Evolutionary conservation across 2,329 filamentous ascomycete genomes (phyloP).

Genomic region (Elsinoe australis): DNA sequence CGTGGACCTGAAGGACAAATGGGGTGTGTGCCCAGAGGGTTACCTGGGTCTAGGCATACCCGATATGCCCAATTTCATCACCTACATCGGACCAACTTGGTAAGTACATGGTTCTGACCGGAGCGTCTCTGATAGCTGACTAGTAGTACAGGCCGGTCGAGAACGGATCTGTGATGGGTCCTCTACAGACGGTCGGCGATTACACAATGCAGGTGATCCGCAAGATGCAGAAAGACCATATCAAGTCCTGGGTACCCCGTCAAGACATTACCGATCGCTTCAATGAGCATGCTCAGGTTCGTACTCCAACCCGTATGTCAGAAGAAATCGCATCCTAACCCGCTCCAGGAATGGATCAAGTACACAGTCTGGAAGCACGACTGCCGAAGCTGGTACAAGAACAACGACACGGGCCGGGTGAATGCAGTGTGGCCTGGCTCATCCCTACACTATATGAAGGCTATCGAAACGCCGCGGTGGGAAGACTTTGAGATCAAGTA

Average conservation of each 20-base stretch:
- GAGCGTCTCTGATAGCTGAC: neutral
- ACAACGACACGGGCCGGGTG: slow-evolving; percentile 41
- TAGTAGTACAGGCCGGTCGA: slow-evolving; percentile 35
- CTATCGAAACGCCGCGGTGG: slow-evolving; percentile 35
- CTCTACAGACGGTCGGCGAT: slow-evolving; percentile 33
- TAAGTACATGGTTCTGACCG: slow-evolving; percentile 18
- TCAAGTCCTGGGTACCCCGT: slow-evolving; percentile 35
- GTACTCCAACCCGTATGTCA: too few species aligned
- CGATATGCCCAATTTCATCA: slow-evolving; percentile 39
- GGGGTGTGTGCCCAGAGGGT: slow-evolving; percentile 34
- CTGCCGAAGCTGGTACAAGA: slow-evolving; percentile 42
- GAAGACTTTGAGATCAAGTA: slow-evolving; percentile 40
- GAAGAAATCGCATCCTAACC: too few species aligned
- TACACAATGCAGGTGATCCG: slow-evolving; percentile 39
- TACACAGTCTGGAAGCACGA: slow-evolving; percentile 44
- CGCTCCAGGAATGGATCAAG: slow-evolving; percentile 43
- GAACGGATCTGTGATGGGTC: slow-evolving; percentile 40
- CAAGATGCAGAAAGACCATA: slow-evolving; percentile 41
- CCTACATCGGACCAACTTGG: slow-evolving; percentile 36
- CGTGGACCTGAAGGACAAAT: slow-evolving; percentile 35
- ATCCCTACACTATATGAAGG: slow-evolving; percentile 42
- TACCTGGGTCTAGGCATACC: slow-evolving; percentile 39
- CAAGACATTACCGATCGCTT: slow-evolving; percentile 38
- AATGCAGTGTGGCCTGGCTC: slow-evolving; percentile 45
- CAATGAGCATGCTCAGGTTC: slow-evolving; percentile 39